Base-by-base conservation (phyloP, 2,329 filamentous ascomycete genomes). In the Penicillium sp. region DNA sequence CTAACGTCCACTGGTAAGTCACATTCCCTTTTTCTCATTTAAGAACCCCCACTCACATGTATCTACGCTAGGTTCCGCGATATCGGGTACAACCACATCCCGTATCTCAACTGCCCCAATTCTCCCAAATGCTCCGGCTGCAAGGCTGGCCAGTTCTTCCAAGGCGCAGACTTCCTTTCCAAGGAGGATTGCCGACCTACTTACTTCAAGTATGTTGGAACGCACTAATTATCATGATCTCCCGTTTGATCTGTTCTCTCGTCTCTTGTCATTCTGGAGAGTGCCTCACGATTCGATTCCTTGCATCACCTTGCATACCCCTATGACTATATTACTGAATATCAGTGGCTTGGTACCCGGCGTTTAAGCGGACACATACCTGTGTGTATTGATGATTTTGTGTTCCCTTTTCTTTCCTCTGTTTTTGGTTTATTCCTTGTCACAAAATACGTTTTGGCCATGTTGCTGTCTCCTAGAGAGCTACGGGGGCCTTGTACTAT, bases 61-160 rank as follows among this genome's bases (percentile, higher is more conserved):
- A 44, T 41, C 6, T 17, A n/a, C 9, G 55, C 7, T 62, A 96
- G 93, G 93, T 99, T 99, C 88, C 93, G 93, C 53, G 94, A 99
- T 73, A 97, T 99, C 66, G 94, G 94, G 57, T 99, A 99, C 78
- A 92, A 97, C 70, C 94, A 99, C 68, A 93, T 97, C 53, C 94
- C 94, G 45, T 99, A 96, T 79, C 96, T 96, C 83, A 99, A 99
- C 79, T 99, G 94, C 73, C 94, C 94, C 61, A 97, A 96, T 78
- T 96, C 89, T 53, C 90, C 91, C 49, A 97, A 97, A 76, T 97
- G 93, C 74, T 88, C 84, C 65, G 91, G 90, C 64, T 97, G 93
- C 73, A 83, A 87, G n/a, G 85, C 90, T 0, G 94, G 93, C 49
- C 86, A 89, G 58, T 89, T 97, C 69, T 97, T 91, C 27, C 92